phyloP scores from a whole-genome alignment of 2,329 filamentous ascomycete species.

The Apiospora sp. region DNA sequence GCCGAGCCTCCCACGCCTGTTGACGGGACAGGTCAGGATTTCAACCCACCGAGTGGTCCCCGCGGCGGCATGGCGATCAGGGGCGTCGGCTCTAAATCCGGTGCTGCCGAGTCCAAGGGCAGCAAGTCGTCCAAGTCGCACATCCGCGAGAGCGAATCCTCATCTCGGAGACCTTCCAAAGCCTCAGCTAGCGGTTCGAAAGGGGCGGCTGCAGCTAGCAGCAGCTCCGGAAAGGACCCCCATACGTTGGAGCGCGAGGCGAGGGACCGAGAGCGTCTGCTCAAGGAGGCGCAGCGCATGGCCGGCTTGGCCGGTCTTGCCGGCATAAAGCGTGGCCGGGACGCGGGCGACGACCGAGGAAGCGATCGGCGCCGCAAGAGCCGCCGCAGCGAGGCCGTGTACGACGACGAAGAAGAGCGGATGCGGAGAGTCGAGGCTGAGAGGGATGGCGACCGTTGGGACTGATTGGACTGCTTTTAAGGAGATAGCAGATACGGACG shows the following conservation, averaged over 20 bases:
- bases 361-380: slow-evolving; percentile 56
- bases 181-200: slow-evolving; percentile 37
- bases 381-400: slow-evolving; percentile 57
- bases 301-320: slow-evolving; percentile 58
- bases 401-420: slow-evolving; percentile 58
- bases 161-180: slow-evolving; percentile 48
- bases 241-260: slow-evolving; percentile 76
- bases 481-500: neutral
- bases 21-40: slow-evolving; percentile 47
- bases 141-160: slow-evolving; percentile 39
- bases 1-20: slow-evolving; percentile 42
- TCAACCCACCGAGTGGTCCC: slow-evolving; percentile 52
- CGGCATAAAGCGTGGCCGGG: slow-evolving; percentile 57
- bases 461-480: slow-evolving; percentile 36
- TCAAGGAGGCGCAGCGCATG: slow-evolving; percentile 74
- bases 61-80: slow-evolving; percentile 43
- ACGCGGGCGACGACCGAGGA: slow-evolving; percentile 51
- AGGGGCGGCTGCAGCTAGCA: neutral
- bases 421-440: slow-evolving; percentile 66
- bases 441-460: slow-evolving; percentile 62
- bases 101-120: slow-evolving; percentile 50
- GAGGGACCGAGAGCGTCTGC: slow-evolving; percentile 69
- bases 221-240: slow-evolving; percentile 54
- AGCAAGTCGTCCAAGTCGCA: slow-evolving; percentile 34
- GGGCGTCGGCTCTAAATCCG: slow-evolving; percentile 35